Conservation (phyloP, 768 basidiomycete genomes). For the Cyathus striatus region DNA sequence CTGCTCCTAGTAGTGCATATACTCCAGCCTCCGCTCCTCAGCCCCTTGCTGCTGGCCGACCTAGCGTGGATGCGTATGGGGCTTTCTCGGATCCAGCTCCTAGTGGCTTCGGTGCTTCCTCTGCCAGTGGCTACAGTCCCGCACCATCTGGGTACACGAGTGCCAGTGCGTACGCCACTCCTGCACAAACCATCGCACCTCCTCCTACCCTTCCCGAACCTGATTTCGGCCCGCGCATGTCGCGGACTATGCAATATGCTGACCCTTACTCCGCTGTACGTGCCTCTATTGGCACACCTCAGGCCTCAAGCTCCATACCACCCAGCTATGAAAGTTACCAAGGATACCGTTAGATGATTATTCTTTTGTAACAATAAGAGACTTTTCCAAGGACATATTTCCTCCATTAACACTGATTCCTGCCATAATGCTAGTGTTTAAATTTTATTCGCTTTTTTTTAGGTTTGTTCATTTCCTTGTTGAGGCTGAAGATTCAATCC, state of each 20-base stretch:
- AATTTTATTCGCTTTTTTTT: too few relatives aligned
- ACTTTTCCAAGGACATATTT: too few relatives aligned
- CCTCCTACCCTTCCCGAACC: conserved; percentile 35
- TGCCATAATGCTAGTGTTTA: too few relatives aligned
- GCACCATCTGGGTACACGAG: conserved; percentile 7
- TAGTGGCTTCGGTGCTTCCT: conserved; percentile 54
- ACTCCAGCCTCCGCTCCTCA: conserved; percentile 22
- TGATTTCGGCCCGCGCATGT: conserved; percentile 53
- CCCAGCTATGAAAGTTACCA: conserved; percentile 53
- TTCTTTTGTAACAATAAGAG: conserved; percentile 5
- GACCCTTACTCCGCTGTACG: conserved; percentile 84
- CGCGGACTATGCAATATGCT: conserved; percentile 91
- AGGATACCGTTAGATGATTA: conserved; percentile 35
- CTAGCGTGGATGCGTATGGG: conserved; percentile 84
- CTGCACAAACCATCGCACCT: conserved; percentile 21
- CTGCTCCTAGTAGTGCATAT: conserved; percentile 14
- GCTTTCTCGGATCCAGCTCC: conserved; percentile 89
- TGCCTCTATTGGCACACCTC: conserved; percentile 41
- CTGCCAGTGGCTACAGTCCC: conserved; percentile 20
- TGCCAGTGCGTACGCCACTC: conserved; percentile 4
- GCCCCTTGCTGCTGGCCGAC: conserved; percentile 35
- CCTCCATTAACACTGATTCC: too few relatives aligned
- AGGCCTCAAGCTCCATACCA: conserved; percentile 21
- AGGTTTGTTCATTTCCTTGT: too few relatives aligned
- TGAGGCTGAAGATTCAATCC: too few relatives aligned